Conservation (phyloP, 1,284 basidiomycete genomes). For the Exsudoporus floridanus region DNA sequence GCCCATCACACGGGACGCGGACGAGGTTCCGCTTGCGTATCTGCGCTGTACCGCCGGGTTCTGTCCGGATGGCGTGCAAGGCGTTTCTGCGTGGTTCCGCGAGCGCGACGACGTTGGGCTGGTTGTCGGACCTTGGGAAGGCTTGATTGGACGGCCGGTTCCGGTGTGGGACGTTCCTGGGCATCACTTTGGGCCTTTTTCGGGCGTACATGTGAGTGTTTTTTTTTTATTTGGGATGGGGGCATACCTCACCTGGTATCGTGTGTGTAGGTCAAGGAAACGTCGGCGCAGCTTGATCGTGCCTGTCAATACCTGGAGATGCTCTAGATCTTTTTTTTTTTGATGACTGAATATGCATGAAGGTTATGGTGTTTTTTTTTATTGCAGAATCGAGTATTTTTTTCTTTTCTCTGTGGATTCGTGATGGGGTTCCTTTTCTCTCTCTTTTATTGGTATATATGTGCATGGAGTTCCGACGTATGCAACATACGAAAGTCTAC, state of each 20-base stretch:
- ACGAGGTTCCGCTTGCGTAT: constrained; percentile 41
- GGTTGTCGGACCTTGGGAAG: constrained; percentile 50
- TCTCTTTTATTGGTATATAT: no score
- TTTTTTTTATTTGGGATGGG: no score
- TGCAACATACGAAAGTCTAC: no score
- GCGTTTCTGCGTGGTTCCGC: constrained; percentile 49
- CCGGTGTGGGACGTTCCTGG: constrained; percentile 59
- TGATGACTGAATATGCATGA: no score
- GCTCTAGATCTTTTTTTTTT: background rate
- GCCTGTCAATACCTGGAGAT: constrained; percentile 23
- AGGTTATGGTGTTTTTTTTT: no score
- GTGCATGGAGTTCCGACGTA: no score
- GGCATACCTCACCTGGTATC: no score
- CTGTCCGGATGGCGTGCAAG: constrained; percentile 27
- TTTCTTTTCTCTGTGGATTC: no score
- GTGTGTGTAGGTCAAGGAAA: constrained; percentile 27
- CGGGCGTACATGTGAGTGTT: constrained; percentile 48
- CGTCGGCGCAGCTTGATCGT: constrained; percentile 26
- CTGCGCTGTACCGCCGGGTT: constrained; percentile 48
- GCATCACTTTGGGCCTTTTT: constrained; percentile 64
- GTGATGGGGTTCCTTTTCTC: no score
- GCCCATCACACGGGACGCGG: constrained; percentile 22
- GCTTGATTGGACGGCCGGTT: constrained; percentile 38
- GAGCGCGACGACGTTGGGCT: constrained; percentile 41
- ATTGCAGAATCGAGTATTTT: no score